Base-by-base conservation (phyloP, 2,329 filamentous ascomycete genomes). In the Colletotrichum cordylinicola region DNA sequence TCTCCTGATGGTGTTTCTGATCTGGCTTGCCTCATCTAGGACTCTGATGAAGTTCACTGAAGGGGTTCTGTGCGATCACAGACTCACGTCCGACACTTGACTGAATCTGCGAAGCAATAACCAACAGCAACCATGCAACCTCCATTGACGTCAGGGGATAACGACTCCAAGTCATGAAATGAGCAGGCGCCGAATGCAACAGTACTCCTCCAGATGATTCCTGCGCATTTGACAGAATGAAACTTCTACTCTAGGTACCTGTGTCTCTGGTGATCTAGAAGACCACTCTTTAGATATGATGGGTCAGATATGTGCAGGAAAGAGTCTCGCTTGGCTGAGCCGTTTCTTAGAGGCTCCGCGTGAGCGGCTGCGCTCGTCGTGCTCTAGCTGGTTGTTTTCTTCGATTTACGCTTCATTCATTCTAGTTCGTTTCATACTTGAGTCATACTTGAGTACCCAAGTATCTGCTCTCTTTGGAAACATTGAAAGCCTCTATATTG, bases 101-200 rank as follows among this genome's bases (percentile, higher is more conserved):
- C 3, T 21, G n/a, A 9, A 4, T 21, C 39, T 2, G 39, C 39
- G 10, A 1, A 48, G 39, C 15, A 39, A 18, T 6, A 6, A 39
- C 18, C 9, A 21, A 13, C 12, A 48, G 0, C 2, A 2, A 21
- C 21, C n/a, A 21, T 24, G 5, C 10, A 21, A 24, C 43, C 4
- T 52, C 0, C 10, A 13, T 52, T 21, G n/a, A 2, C n/a, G 8
- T 2, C 1, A 1, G n/a, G 1, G n/a, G 12, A 35, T 2, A 18
- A 1, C 43, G 12, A 52, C n/a, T 0, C 0, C 1, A 8, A 4
- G 12, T 8, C 2, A 2, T 21, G 10, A 52, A 52, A 52, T 52
- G 6, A 52, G n/a, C n/a, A 21, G 43, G 6, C 10, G 12, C 10
- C 4, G 2, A 52, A 21, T 52, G n/a, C 43, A 21, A 21, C 6